phyloP scores from a whole-genome alignment of 2,329 filamentous ascomycete genomes.

The Paraconiothyrium brasiliense region DNA sequence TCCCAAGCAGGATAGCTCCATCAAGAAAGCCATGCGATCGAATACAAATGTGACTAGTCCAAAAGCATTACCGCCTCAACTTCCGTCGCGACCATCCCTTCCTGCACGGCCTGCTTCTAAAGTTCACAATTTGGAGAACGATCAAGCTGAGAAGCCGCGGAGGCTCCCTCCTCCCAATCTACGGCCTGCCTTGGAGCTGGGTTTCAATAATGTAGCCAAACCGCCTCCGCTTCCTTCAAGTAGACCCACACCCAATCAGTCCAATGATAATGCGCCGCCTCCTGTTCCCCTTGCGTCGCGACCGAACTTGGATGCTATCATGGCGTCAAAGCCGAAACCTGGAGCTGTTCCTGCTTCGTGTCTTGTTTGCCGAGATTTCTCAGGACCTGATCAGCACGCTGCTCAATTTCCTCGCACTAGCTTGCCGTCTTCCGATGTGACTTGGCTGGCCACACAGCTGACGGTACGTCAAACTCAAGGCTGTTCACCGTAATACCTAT shows the following conservation, averaged over 20 bases:
- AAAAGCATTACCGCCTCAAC: constrained; percentile 37
- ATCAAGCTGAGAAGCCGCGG: constrained; percentile 33
- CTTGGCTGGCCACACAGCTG: constrained; percentile 79
- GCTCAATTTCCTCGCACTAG: constrained; percentile 76
- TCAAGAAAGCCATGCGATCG: constrained; percentile 50
- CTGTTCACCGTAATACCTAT: neutral
- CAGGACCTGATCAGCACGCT: constrained; percentile 79
- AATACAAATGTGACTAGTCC: constrained; percentile 36
- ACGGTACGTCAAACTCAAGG: constrained; percentile 56
- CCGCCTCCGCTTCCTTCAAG: constrained; percentile 42
- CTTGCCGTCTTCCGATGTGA: constrained; percentile 74
- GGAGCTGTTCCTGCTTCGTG: constrained; percentile 58
- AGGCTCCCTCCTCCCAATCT: constrained; percentile 46
- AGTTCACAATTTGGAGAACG: constrained; percentile 19
- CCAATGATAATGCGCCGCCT: constrained; percentile 49
- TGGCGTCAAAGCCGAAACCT: constrained; percentile 54
- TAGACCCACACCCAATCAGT: constrained; percentile 26
- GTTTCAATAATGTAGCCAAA: constrained; percentile 53
- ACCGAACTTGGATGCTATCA: constrained; percentile 66
- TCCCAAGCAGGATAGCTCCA: constrained; percentile 49
- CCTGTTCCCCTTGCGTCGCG: constrained; percentile 65
- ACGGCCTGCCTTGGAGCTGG: constrained; percentile 58
- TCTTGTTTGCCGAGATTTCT: constrained; percentile 87
- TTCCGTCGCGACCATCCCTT: constrained; percentile 40
- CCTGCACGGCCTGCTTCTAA: constrained; percentile 31